phyloP scores from a whole-genome alignment of 257 asterid species.

The Gentiana straminea region DNA sequence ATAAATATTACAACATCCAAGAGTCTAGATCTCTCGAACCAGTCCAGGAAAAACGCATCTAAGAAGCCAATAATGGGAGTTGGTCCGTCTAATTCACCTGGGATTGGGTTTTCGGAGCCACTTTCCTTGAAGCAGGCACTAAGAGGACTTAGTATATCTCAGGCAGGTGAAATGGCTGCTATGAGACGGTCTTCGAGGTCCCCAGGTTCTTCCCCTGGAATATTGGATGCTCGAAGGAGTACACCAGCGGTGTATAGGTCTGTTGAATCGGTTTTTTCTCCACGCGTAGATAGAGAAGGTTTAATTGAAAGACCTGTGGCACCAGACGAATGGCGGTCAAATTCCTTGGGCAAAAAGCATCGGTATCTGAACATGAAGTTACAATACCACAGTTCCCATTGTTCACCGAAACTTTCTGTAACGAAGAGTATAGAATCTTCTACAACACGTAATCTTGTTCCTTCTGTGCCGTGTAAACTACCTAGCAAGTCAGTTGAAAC shows the following conservation, averaged over 20 bases:
- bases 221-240: slow-evolving; percentile 46
- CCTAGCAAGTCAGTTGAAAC: slow-evolving; percentile 7
- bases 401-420: slow-evolving; percentile 25
- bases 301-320: slow-evolving; percentile 22
- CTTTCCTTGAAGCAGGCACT: slow-evolving; percentile 82
- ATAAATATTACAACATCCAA: slow-evolving; percentile 29
- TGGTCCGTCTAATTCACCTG: slow-evolving; percentile 57
- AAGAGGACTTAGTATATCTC: slow-evolving; percentile 91
- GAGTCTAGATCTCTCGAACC: slow-evolving; percentile 43
- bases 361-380: slow-evolving; percentile 20
- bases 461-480: slow-evolving; percentile 11
- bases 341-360: slow-evolving; percentile 21
- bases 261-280: slow-evolving; percentile 25
- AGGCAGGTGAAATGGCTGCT: slow-evolving; percentile 91
- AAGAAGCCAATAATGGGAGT: slow-evolving; percentile 59
- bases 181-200: slow-evolving; percentile 49
- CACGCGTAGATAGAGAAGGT: slow-evolving; percentile 15
- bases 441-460: slow-evolving; percentile 12
- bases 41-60: slow-evolving; percentile 30
- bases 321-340: slow-evolving; percentile 39
- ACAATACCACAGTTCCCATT: slow-evolving; percentile 24
- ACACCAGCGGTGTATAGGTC: slow-evolving; percentile 31
- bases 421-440: slow-evolving; percentile 15
- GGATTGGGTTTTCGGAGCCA: slow-evolving; percentile 72
- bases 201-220: slow-evolving; percentile 73